Evolutionary conservation across 768 basidiomycete genomes (phyloP).

Genomic region (Mycena epipterygia): DNA sequence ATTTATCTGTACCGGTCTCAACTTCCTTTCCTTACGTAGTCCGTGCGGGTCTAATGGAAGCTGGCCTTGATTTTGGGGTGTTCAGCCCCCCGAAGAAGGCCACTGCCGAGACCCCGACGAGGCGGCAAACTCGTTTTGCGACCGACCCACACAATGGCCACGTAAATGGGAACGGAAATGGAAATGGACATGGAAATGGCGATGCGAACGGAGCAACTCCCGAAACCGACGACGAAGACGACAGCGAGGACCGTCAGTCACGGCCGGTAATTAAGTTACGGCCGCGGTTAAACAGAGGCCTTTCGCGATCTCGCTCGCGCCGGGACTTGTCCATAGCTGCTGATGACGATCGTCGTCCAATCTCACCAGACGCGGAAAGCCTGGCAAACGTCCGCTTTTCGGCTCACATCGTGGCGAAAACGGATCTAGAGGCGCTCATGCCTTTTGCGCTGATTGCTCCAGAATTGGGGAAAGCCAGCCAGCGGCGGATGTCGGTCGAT

Average conservation of each 20-base stretch:
- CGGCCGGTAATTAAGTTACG: constrained; percentile 86
- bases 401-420: constrained; percentile 74
- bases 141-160: constrained; percentile 43
- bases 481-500: constrained; percentile 51
- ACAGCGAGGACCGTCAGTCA: constrained; percentile 67
- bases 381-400: constrained; percentile 85
- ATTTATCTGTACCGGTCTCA: not conserved
- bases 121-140: constrained; percentile 53
- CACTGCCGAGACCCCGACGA: constrained; percentile 45
- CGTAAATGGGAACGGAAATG: constrained; percentile 40
- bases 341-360: constrained; percentile 69
- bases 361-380: constrained; percentile 74
- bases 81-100: constrained; percentile 64
- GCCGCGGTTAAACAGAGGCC: constrained; percentile 57
- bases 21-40: constrained; percentile 50
- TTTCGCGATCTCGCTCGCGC: constrained; percentile 81
- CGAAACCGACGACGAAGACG: constrained; percentile 58
- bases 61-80: constrained; percentile 83
- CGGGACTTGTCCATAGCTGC: constrained; percentile 74
- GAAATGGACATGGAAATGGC: constrained; percentile 28
- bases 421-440: constrained; percentile 68
- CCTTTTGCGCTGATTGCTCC: constrained; percentile 89
- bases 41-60: constrained; percentile 73
- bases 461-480: constrained; percentile 62
- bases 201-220: constrained; percentile 46